Conservation (phyloP, 768 basidiomycete species). For the Hericium erinaceus region DNA sequence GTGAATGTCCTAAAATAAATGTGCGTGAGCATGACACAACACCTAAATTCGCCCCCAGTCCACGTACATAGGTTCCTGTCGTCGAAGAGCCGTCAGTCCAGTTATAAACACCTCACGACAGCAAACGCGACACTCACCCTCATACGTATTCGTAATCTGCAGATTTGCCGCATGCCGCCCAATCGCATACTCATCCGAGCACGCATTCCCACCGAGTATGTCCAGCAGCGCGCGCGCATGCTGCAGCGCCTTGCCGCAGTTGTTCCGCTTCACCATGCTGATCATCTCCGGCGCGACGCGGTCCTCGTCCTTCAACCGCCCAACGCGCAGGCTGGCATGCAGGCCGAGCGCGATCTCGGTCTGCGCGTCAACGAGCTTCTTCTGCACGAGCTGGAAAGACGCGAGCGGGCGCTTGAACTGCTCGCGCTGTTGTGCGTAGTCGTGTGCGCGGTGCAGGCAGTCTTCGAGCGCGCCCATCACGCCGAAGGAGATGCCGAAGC, state of each 20-base stretch:
- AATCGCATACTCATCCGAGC: slow-evolving; percentile 91
- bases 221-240: slow-evolving; percentile 78
- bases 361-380: slow-evolving; percentile 92
- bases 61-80: slow-evolving; percentile 31
- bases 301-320: slow-evolving; percentile 77
- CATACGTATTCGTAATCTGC: slow-evolving; percentile 95
- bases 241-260: slow-evolving; percentile 86
- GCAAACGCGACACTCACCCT: slow-evolving; percentile 38
- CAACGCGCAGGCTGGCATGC: slow-evolving; percentile 62
- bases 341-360: slow-evolving; percentile 77
- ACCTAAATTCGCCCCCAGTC: too few relatives aligned
- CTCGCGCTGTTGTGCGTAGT: slow-evolving; percentile 80
- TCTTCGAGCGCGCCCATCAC: slow-evolving; percentile 95
- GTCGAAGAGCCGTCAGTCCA: background rate
- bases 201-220: slow-evolving; percentile 90
- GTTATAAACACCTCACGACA: background rate
- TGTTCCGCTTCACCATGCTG: slow-evolving; percentile 90
- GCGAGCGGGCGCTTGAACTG: slow-evolving; percentile 89
- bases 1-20: slow-evolving; percentile 59
- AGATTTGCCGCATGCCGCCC: slow-evolving; percentile 92
- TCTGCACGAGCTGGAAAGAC: slow-evolving; percentile 95
- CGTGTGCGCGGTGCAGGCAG: slow-evolving; percentile 66
- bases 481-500: slow-evolving; percentile 90
- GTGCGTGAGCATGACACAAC: slow-evolving; percentile 4
- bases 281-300: slow-evolving; percentile 84